Conservation (phyloP, 1,284 basidiomycete species). For the Tilletia walkeri region DNA sequence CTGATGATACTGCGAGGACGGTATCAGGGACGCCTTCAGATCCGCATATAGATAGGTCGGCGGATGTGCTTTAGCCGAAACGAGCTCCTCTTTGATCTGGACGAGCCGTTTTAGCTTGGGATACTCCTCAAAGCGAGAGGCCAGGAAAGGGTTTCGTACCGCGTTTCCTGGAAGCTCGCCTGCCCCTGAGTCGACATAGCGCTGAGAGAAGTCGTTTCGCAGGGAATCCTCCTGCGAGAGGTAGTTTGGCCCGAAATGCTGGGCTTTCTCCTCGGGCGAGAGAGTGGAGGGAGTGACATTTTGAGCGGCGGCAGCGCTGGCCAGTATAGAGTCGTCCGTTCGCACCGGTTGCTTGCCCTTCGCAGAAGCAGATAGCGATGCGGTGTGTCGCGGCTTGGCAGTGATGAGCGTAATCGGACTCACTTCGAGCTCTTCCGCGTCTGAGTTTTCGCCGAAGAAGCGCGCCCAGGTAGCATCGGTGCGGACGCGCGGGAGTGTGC, state of each 20-base stretch:
- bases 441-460: slow-evolving; percentile 12
- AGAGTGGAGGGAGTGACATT: neutral
- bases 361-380: neutral
- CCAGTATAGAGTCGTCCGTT: neutral
- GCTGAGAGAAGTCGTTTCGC: slow-evolving; percentile 86
- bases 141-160: slow-evolving; percentile 52
- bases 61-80: slow-evolving; percentile 34
- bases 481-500: neutral
- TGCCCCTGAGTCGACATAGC: slow-evolving; percentile 69
- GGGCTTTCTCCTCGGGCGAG: slow-evolving; percentile 4
- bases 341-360: slow-evolving; percentile 4
- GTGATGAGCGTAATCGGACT: neutral
- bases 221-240: slow-evolving; percentile 85
- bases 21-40: slow-evolving; percentile 26
- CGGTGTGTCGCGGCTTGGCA: neutral
- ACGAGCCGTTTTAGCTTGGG: slow-evolving; percentile 46
- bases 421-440: neutral
- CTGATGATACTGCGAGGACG: neutral
- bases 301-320: slow-evolving; percentile 1
- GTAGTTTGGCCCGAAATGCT: slow-evolving; percentile 21
- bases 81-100: slow-evolving; percentile 41
- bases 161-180: slow-evolving; percentile 44
- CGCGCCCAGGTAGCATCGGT: slow-evolving; percentile 6
- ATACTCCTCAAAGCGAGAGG: slow-evolving; percentile 82
- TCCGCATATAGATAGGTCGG: slow-evolving; percentile 45